A percentile compares a stretch with the other conserved stretches of the same genome.
Conservation (phyloP, 345 rosid species). For the Hevea brasiliensis region DNA sequence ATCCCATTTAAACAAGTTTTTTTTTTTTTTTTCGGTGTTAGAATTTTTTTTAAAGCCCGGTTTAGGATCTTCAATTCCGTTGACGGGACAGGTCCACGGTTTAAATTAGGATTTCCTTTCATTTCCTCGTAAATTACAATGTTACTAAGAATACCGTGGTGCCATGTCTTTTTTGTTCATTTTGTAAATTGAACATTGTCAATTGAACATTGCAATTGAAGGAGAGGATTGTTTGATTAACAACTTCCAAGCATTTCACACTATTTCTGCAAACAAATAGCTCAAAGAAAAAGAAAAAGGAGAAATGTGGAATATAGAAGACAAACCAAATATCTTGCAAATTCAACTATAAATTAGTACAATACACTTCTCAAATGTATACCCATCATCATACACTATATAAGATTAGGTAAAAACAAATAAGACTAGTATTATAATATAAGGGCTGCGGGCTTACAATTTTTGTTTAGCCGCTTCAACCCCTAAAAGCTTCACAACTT, state of each 20-base stretch:
- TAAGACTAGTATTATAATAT: background rate
- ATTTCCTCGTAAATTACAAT: background rate
- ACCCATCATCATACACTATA: background rate
- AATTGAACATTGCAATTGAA: too few relatives aligned
- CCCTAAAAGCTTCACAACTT: slow-evolving; percentile 3
- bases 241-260: too few relatives aligned
- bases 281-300: too few relatives aligned
- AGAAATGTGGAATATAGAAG: background rate
- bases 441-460: slow-evolving; percentile 49
- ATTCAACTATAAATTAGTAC: slow-evolving; percentile 12
- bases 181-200: too few relatives aligned
- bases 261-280: too few relatives aligned
- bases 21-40: too few relatives aligned
- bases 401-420: background rate
- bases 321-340: background rate
- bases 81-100: too few relatives aligned
- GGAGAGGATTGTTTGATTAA: too few relatives aligned
- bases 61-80: too few relatives aligned
- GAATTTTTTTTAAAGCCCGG: too few relatives aligned
- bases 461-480: slow-evolving; percentile 45
- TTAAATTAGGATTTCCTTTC: too few relatives aligned
- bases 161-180: background rate
- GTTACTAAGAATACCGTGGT: background rate
- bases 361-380: slow-evolving; percentile 1
- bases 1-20: too few relatives aligned